These are phyloP conservation scores for Ogataea parapolymorpha DNA, from an alignment of 805 yeast genomes.

Conservation along the genomic window DNA sequence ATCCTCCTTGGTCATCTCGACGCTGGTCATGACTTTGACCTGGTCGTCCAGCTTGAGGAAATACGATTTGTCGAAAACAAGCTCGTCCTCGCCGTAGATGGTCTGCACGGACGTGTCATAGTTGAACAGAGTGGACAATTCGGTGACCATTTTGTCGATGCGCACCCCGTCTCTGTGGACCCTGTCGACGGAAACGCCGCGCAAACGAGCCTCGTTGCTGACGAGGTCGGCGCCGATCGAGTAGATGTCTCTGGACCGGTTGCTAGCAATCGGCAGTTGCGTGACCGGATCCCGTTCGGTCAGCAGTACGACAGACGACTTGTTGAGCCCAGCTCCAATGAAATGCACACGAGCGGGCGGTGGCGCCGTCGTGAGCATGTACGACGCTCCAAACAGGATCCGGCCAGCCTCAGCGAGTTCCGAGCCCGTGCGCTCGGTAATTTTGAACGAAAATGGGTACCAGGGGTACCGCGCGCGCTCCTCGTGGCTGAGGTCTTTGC, in stretches of 20 bases:
- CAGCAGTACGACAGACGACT: constrained; percentile 26
- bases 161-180: constrained; percentile 22
- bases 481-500: constrained; percentile 13
- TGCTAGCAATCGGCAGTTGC: constrained; percentile 5
- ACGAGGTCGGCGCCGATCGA: constrained; percentile 17
- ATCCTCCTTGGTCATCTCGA: constrained; percentile 20
- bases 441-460: constrained; percentile 21
- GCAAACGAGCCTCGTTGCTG: constrained; percentile 12
- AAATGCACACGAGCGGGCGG: constrained; percentile 31
- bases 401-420: constrained; percentile 24
- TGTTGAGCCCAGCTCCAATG: constrained; percentile 29
- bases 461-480: constrained; percentile 8
- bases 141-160: constrained; percentile 10
- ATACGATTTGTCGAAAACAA: constrained; percentile 20
- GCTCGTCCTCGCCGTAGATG: constrained; percentile 15
- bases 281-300: constrained; percentile 17
- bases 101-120: constrained; percentile 11
- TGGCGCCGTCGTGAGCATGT: constrained; percentile 27
- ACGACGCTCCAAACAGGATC: constrained; percentile 30
- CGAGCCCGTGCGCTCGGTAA: constrained; percentile 19
- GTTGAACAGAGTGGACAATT: constrained; percentile 8
- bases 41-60: constrained; percentile 12
- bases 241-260: constrained; percentile 12
- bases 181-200: constrained; percentile 6
- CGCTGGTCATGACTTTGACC: constrained; percentile 11